Evolutionary conservation across 148 eudicot species (phyloP), one percentile per base, ranked within the genome.

Genomic region (Limonium bicolor): DNA sequence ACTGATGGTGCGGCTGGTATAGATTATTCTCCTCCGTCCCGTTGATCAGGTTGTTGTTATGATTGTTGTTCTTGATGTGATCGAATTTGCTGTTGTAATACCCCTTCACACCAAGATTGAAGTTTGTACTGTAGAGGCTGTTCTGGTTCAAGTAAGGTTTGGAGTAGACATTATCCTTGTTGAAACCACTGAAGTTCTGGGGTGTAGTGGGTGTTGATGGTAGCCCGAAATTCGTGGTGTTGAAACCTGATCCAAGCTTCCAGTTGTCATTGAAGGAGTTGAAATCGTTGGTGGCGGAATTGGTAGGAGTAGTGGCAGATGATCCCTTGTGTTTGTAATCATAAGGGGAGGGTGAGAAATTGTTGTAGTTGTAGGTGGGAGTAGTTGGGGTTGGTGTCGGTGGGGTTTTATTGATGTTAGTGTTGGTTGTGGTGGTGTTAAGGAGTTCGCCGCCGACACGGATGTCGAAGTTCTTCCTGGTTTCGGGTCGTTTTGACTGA

Each of bases 161-260:
- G 3, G 80, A 61, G 27, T 80, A 90, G 38, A 85, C 37, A n/a
- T n/a, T n/a, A 61, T 93, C 95, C 48, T 84, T 85, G 56, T 73
- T 85, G 27, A 90, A 78, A 54, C 96, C 96, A 7, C 94, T 80
- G 42, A 75, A 72, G 10, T 43, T 43, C 19, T 43, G 47, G 13
- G 47, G 4, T 0, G 47, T 23, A 20, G 4, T 25, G 19, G 46
- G 27, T 65, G 28, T 17, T 5, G 34, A 28, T 20, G 48, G 37
- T 4, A 9, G 30, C n/a, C 53, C 55, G 42, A 50, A 36, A n/a
- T n/a, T n/a, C 21, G 60, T 56, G 20, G 86, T 70, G 50, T 73
- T 77, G 36, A 51, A 20, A 2, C 65, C 69, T 29, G 77, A 66
- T 20, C 66, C 77, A 36, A 58, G 12, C 48, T 74, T 78, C 77